Conservation (phyloP, 331 rosid species). For the Phaseolus coccineus region DNA sequence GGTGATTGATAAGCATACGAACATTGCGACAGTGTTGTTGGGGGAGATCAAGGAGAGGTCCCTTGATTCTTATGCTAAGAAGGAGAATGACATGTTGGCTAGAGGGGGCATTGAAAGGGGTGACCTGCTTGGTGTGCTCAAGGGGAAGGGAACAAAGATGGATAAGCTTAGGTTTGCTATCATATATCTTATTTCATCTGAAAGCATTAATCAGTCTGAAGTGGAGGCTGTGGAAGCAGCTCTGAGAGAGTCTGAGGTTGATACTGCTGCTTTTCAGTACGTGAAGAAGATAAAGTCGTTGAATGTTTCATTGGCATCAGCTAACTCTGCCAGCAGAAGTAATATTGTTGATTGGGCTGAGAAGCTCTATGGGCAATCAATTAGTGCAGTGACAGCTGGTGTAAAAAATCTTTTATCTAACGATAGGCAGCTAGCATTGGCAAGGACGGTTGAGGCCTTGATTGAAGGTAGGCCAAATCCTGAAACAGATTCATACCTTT, state of each 20-base stretch:
- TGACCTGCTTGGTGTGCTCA: constrained; percentile 70
- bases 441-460: constrained; percentile 88
- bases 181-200: constrained; percentile 82
- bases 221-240: constrained; percentile 82
- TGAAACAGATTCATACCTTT: constrained; percentile 72
- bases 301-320: constrained; percentile 75
- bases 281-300: constrained; percentile 87
- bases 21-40: constrained; percentile 86
- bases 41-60: constrained; percentile 91
- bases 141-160: constrained; percentile 81
- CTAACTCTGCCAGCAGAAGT: constrained; percentile 82
- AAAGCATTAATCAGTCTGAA: constrained; percentile 74
- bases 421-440: constrained; percentile 89
- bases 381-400: constrained; percentile 96
- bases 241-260: constrained; percentile 78
- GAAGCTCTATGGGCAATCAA: constrained; percentile 86
- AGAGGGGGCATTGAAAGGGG: constrained; percentile 81
- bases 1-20: constrained; percentile 90
- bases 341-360: constrained; percentile 98
- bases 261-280: constrained; percentile 85
- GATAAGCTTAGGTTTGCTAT: constrained; percentile 93
- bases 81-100: constrained; percentile 86
- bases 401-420: constrained; percentile 82
- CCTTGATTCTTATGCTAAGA: constrained; percentile 82
- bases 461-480: constrained; percentile 93